Evolutionary conservation across 768 basidiomycete species (phyloP).

Genomic region (Steccherinum ochraceum): DNA sequence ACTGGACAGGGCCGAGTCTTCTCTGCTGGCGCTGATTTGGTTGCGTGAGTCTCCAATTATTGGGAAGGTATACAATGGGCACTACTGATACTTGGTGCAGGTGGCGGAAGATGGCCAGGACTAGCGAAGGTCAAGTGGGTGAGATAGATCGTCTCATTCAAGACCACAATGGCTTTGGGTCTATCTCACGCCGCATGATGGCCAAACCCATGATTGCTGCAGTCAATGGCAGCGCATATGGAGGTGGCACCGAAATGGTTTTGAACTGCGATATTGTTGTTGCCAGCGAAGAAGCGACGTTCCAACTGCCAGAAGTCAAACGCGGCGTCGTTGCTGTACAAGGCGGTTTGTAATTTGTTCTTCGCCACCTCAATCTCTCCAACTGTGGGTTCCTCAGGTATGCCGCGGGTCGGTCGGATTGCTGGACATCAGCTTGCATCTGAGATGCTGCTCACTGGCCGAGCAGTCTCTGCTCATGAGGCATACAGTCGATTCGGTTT

Average conservation of each 20-base stretch:
- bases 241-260: constrained; percentile 31
- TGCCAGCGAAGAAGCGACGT: constrained; percentile 57
- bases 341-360: constrained; percentile 46
- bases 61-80: too few species aligned
- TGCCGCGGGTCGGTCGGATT: constrained; percentile 59
- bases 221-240: constrained; percentile 57
- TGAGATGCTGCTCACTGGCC: constrained; percentile 71
- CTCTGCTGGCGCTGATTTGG: constrained; percentile 77
- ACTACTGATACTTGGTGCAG: neutral
- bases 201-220: constrained; percentile 77
- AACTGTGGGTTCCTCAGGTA: constrained; percentile 29
- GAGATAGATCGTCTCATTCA: neutral
- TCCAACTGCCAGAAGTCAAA: constrained; percentile 74
- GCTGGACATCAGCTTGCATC: constrained; percentile 76
- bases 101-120: neutral
- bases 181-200: constrained; percentile 59
- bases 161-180: constrained; percentile 57
- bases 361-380: neutral
- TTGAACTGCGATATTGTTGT: constrained; percentile 77
- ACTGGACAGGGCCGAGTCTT: constrained; percentile 71
- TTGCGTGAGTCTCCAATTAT: constrained; percentile 43
- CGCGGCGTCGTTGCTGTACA: constrained; percentile 68
- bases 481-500: constrained; percentile 70
- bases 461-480: constrained; percentile 57
- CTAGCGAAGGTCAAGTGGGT: constrained; percentile 19